These are phyloP conservation scores for Balakata baccata DNA, from an alignment of 345 rosid genomes.

Conservation along the genomic window DNA sequence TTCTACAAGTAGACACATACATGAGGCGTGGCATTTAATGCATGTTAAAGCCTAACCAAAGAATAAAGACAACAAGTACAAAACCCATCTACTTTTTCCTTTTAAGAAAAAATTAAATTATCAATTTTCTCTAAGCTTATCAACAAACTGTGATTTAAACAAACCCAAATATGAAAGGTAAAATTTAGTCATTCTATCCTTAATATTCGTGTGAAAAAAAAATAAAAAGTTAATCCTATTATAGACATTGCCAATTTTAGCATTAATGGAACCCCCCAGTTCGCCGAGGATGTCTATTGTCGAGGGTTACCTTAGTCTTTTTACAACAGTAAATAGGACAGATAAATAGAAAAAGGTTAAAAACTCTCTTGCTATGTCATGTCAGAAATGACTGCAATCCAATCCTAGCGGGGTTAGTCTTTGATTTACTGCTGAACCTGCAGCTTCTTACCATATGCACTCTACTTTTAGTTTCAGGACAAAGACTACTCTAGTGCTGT, in stretches of 20 bases:
- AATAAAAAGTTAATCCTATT: not conserved
- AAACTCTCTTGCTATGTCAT: not conserved
- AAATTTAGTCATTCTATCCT: not conserved
- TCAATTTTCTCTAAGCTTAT: no score
- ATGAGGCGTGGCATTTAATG: conserved; percentile 12
- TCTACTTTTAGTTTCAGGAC: not conserved
- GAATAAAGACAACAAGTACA: not conserved
- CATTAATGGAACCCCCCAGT: not conserved
- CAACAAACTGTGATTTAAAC: no score
- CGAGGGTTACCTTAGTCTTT: not conserved
- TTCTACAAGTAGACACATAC: not conserved
- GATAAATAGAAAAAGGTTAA: no score
- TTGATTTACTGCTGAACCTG: not conserved
- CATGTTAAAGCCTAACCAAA: not conserved
- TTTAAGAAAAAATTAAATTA: no score
- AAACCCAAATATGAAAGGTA: no score
- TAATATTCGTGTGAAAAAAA: not conserved
- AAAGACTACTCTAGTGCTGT: not conserved
- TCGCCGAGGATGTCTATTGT: not conserved
- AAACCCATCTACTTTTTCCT: not conserved
- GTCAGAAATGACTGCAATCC: not conserved
- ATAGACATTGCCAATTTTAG: not conserved
- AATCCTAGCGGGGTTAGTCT: not conserved
- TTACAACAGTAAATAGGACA: no score
- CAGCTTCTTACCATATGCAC: not conserved